Base-by-base conservation (phyloP, 139 green algal species). In the Yamagishiella unicocca region DNA sequence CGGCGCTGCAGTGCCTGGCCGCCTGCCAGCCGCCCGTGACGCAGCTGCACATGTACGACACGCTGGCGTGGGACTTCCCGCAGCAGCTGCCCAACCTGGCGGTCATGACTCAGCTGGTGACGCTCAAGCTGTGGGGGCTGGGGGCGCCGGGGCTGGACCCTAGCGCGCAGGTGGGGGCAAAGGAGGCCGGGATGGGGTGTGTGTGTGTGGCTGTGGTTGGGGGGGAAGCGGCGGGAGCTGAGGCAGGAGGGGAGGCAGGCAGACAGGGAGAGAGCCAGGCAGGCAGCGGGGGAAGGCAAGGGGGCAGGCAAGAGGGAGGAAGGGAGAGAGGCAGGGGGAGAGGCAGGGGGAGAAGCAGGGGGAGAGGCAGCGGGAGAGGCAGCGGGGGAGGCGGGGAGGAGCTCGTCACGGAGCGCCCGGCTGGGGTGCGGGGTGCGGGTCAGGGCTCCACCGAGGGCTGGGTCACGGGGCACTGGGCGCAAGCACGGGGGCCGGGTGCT, bases 101-200 rank as follows among this genome's bases (percentile, higher is more conserved):
- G 8, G 7, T 1, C 58, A 29, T 85, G 10, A 85, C 79, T n/a
- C 40, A 76, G 14, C 79, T 85, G 42, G 58, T 72, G 42, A n/a
- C 79, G 42, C 79, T 85, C 17, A 85, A 85, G 79, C 79, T 85
- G 27, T 85, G 79, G 61, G 45, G 62, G 21, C 79, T 85, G 61
- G 79, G 79, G 12, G 79, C 79, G 42, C 79, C 79, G 42, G 79
- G 79, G 17, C 79, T 85, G 79, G 79, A 85, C 40, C 2, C 42
- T 25, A 85, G 79, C 58, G 79, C 79, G 27, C 79, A 85, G 79
- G 61, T 85, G 58, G 58, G 33, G 58, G 14, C 58, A n/a, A n/a
- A n/a, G n/a, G n/a, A n/a, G n/a, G n/a, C n/a, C n/a, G n/a, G n/a
- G n/a, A n/a, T n/a, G n/a, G n/a, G n/a, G n/a, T n/a, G n/a, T n/a